Base-by-base conservation (phyloP, 202 grass and related monocot species). In the Carex arenaria region DNA sequence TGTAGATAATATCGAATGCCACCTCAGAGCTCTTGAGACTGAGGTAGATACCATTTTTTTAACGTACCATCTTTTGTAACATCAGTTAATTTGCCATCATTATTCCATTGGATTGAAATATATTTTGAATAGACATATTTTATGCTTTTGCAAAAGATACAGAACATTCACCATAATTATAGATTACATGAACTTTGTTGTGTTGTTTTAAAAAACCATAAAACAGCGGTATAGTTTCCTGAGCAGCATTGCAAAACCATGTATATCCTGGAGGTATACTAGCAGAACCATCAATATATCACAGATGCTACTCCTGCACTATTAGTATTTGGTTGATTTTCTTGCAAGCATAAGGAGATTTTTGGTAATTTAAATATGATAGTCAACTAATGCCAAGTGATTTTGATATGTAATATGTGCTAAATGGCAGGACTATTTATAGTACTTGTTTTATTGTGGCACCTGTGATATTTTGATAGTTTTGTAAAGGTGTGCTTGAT, bases 1-100 rank as follows among this genome's bases (percentile, higher is more conserved):
- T 85, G 95, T 98, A 78, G 95, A 93, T 40, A 98, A 98, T 89
- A 73, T 98, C 66, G 93, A 89, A 79, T 95, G 90, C 72, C 89
- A 92, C 67, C 57, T 98, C 61, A 95, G 79, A 67, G 87, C 87
- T 85, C 88, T 84, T 0, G 89, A 95, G 12, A 90, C 93, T 81
- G 89, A 98, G 95, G 92, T 95, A 83, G 68, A 73, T 4, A 67
- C 81, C 61, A 31, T 65, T 80, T 84, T 83, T 66, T 34, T 34
- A 34, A 31, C 10, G 5, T 57, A 34, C 52, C 3, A 18, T 76
- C 26, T 76, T 11, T 53, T 34, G 72, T 67, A 42, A 5, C 30
- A 72, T 78, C n/a, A 84, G 42, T 59, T 92, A 20, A 17, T 78
- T 81, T 81, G 11, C 34, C 66, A 13, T 52, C 43, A 64, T 69